phyloP scores from a whole-genome alignment of 1,139 yeast species.

The Arxiozyma slooffiae region DNA sequence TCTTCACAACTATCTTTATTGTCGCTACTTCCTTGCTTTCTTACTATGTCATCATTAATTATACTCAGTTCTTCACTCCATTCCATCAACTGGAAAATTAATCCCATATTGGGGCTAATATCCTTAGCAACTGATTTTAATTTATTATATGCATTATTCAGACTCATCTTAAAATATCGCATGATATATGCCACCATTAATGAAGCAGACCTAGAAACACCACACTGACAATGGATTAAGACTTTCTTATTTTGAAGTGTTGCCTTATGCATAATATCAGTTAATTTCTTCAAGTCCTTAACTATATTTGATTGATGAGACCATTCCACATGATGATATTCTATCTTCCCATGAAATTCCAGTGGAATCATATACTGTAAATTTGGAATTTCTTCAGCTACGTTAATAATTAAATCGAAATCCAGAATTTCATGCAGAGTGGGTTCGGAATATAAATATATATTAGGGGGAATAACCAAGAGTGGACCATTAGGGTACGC shows the following conservation, averaged over 20 bases:
- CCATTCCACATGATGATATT: constrained; percentile 75
- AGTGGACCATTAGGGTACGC: constrained; percentile 78
- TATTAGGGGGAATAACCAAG: constrained; percentile 47
- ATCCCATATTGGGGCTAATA: constrained; percentile 84
- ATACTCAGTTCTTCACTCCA: constrained; percentile 35
- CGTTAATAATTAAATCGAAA: constrained; percentile 75
- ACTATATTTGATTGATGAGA: constrained; percentile 67
- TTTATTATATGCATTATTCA: constrained; percentile 70
- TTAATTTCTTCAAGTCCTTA: constrained; percentile 51
- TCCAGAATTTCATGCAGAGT: constrained; percentile 40
- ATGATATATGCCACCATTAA: constrained; percentile 77
- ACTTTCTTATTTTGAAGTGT: constrained; percentile 38
- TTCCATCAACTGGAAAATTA: constrained; percentile 83
- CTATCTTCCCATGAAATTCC: constrained; percentile 26
- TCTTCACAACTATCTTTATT: background rate
- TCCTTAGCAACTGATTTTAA: constrained; percentile 57
- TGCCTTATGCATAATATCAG: constrained; percentile 40
- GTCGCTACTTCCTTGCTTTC: background rate
- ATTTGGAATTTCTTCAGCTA: constrained; percentile 66
- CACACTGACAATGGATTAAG: constrained; percentile 85
- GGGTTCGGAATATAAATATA: constrained; percentile 55
- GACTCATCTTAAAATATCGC: constrained; percentile 47
- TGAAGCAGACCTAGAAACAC: constrained; percentile 82
- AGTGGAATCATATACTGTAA: constrained; percentile 14
- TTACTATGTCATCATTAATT: background rate